phyloP scores from a whole-genome alignment of 345 rosid genomes.

The Psidium guajava region DNA sequence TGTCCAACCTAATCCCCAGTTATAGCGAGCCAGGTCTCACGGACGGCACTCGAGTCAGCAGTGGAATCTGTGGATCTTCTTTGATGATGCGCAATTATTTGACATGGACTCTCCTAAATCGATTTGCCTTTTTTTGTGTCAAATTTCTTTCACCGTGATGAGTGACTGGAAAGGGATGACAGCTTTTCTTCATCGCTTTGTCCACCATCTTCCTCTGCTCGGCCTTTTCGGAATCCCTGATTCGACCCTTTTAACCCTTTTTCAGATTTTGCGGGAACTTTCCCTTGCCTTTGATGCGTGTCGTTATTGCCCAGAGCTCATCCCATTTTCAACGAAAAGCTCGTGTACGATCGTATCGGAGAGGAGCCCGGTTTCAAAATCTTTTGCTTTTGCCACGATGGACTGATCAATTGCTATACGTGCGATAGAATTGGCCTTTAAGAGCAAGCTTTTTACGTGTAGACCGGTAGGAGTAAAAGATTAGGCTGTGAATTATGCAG shows the following conservation, averaged over 20 bases:
- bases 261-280: not conserved
- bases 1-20: not conserved
- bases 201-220: not conserved
- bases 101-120: not conserved
- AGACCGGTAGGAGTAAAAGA: not conserved
- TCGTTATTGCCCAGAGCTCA: not conserved
- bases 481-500: not conserved
- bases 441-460: not conserved
- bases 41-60: not conserved
- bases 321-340: not conserved
- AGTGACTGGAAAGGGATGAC: not conserved
- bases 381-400: not conserved
- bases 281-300: not conserved
- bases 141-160: not conserved
- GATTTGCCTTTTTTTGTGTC: not conserved
- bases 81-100: not conserved
- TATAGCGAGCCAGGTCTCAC: not conserved
- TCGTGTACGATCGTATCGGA: not conserved
- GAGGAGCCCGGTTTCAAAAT: not conserved
- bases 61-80: not conserved
- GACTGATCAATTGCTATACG: not conserved
- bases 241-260: not conserved
- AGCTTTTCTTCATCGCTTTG: not conserved
- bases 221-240: not conserved
- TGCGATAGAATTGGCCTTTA: not conserved